A percentile compares a stretch with the other conserved stretches of the same genome.
These are phyloP conservation scores for Agaricus bisporus DNA, from an alignment of 768 basidiomycete genomes.

Conservation along the genomic window DNA sequence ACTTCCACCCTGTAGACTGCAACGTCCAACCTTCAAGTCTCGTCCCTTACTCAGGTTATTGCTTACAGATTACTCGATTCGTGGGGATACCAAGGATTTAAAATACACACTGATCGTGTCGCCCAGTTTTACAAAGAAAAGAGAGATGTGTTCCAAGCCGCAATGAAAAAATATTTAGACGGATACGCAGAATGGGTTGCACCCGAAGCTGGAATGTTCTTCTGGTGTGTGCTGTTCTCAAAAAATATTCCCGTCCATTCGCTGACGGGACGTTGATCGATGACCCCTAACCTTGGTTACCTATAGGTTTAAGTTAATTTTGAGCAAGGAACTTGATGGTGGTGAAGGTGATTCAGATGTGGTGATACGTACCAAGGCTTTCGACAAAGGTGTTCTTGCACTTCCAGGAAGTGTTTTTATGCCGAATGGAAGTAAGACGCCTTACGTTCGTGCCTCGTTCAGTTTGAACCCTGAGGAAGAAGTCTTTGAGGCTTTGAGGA, in stretches of 20 bases:
- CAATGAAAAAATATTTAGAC: slow-evolving; percentile 69
- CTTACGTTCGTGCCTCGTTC: slow-evolving; percentile 81
- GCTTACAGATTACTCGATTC: slow-evolving; percentile 48
- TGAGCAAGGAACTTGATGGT: slow-evolving; percentile 22
- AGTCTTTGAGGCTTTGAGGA: slow-evolving; percentile 65
- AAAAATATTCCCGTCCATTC: not conserved
- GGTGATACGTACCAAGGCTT: slow-evolving; percentile 68
- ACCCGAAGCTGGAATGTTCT: slow-evolving; percentile 85
- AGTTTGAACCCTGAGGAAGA: slow-evolving; percentile 61
- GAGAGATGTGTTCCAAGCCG: slow-evolving; percentile 71
- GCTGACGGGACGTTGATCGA: not conserved
- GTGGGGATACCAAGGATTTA: slow-evolving; percentile 78
- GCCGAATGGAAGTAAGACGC: slow-evolving; percentile 61
- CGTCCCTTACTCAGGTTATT: slow-evolving; percentile 60
- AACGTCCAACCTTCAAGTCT: slow-evolving; percentile 61
- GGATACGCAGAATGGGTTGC: slow-evolving; percentile 69
- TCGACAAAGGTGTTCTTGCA: slow-evolving; percentile 81
- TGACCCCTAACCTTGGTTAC: not conserved
- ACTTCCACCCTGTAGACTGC: slow-evolving; percentile 39
- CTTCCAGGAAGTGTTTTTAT: slow-evolving; percentile 82
- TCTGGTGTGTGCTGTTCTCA: slow-evolving; percentile 49
- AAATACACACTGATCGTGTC: slow-evolving; percentile 59
- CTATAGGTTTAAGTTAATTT: slow-evolving; percentile 63
- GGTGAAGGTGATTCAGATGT: slow-evolving; percentile 61
- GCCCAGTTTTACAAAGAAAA: slow-evolving; percentile 70